Evolutionary conservation across 257 asterid species (phyloP), one percentile per base, ranked within the genome.

Genomic region (Paraleonurus japonicus): DNA sequence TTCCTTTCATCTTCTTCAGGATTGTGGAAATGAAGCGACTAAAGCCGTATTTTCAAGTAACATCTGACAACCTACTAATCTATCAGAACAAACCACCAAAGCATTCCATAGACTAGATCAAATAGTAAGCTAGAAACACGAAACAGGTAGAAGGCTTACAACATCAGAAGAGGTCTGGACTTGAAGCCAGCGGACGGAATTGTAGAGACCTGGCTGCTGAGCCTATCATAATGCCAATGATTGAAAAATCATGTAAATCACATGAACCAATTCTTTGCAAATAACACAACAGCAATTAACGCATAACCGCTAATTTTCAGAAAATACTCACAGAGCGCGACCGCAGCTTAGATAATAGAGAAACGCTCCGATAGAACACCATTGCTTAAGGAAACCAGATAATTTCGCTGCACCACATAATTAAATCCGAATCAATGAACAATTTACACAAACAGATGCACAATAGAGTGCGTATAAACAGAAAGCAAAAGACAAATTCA

Each of bases 181-280:
- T 86, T 92, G 97, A 75, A 92, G 87, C 96, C 96, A 89, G 43
- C 97, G 97, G 13, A 92, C 90, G 17, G 95, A 87, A 66, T 80
- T 81, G 74, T 81, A 61, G 55, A 86, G 75, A 63, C 76, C 82
- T 26, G 83, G 80, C 89, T 82, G 95, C 43, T 85, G 96, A 69
- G 65, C 89, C 97, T 92, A 57, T 37, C 15, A 43, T 19, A 39
- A 65, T 30, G 67, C 22, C 24, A 61, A 63, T 63, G 15, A 64
- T 19, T 19, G 23, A 43, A 45, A 12, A n/a, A 6, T 13, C 48
- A 53, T 5, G 2, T 23, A 32, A 35, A 43, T 51, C 41, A 17
- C 27, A 47, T 11, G 30, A 57, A 58, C 41, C 55, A 43, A 43
- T 16, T 68, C 12, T 51, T 32, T 8, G 54, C 19, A 65, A 24